Evolutionary conservation across 1,284 basidiomycete genomes (phyloP).

Genomic region (Cutaneotrichosporon sp.): DNA sequence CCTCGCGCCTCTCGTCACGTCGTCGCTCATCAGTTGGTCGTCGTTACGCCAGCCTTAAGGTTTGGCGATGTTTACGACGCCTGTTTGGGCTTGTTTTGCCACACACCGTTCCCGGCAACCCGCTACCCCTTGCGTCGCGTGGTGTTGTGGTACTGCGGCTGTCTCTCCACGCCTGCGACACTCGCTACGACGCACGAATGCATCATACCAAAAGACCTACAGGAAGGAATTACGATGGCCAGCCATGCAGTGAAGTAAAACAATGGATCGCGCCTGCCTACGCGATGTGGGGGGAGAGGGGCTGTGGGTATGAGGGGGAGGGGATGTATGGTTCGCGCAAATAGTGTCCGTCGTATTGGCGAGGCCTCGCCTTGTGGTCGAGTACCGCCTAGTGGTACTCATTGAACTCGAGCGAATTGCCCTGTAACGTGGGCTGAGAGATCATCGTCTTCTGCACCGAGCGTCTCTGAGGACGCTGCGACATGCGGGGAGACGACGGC

Average conservation of each 20-base stretch:
- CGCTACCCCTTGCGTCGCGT: background rate
- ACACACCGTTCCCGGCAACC: background rate
- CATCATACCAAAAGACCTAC: slow-evolving; percentile 23
- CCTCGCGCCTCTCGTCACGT: background rate
- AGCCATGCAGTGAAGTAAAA: slow-evolving; percentile 26
- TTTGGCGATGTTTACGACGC: background rate
- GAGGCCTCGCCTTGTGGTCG: slow-evolving; percentile 3
- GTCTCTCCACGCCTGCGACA: too few species aligned
- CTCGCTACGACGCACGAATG: slow-evolving; percentile 19
- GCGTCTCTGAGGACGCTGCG: slow-evolving; percentile 25
- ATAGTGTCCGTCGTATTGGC: slow-evolving; percentile 1
- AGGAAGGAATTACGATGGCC: slow-evolving; percentile 24
- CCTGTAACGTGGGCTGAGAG: slow-evolving; percentile 51
- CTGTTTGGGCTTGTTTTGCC: background rate
- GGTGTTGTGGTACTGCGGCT: background rate
- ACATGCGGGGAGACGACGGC: slow-evolving; percentile 18
- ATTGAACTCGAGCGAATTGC: slow-evolving; percentile 53
- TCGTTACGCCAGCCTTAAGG: background rate
- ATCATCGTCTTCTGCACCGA: slow-evolving; percentile 52
- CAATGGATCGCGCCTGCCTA: slow-evolving; percentile 23
- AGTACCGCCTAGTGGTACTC: slow-evolving; percentile 33
- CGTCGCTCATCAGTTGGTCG: background rate
- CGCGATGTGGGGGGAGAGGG: slow-evolving; percentile 12
- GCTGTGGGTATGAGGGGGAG: slow-evolving; percentile 1
- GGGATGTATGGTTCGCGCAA: background rate